phyloP scores from a whole-genome alignment of 2,329 filamentous ascomycete genomes.

The Coniochaeta sp. region DNA sequence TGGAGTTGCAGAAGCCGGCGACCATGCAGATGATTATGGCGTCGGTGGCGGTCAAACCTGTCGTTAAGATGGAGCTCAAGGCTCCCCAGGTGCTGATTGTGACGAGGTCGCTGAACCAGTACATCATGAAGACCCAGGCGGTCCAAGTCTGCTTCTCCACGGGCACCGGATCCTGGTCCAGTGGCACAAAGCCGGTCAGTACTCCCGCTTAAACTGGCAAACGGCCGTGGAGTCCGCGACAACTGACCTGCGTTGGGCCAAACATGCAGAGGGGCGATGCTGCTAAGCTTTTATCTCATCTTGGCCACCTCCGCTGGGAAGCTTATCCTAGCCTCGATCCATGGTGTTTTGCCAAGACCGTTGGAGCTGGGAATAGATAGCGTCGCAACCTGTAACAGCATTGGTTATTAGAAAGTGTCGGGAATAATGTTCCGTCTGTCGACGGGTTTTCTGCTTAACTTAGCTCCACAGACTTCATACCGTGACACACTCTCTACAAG shows the following conservation, averaged over 20 bases:
- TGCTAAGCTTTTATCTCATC: conserved; percentile 22
- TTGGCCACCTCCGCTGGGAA: no score
- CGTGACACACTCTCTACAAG: no score
- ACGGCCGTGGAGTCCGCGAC: not conserved
- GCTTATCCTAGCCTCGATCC: no score
- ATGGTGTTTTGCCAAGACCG: no score
- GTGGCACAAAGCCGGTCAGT: no score
- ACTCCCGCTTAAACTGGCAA: no score
- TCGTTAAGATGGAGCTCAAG: conserved; percentile 7
- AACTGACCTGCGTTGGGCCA: conserved; percentile 20
- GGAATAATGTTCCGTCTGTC: no score
- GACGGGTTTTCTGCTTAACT: no score
- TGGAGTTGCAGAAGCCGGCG: conserved; percentile 47
- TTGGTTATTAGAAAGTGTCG: no score
- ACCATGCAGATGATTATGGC: conserved; percentile 26
- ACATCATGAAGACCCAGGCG: conserved; percentile 9
- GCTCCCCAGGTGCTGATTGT: conserved; percentile 8
- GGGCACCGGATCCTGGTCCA: conserved; percentile 11
- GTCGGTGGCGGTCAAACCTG: conserved; percentile 9
- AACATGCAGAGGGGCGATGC: conserved; percentile 21
- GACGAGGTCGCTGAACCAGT: conserved; percentile 11
- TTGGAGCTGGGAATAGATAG: no score
- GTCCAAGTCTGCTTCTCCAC: conserved; percentile 11
- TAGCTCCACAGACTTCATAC: no score
- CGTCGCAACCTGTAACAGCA: no score